Conservation (phyloP, 2,329 filamentous ascomycete genomes). For the Juglanconis oblonga region DNA sequence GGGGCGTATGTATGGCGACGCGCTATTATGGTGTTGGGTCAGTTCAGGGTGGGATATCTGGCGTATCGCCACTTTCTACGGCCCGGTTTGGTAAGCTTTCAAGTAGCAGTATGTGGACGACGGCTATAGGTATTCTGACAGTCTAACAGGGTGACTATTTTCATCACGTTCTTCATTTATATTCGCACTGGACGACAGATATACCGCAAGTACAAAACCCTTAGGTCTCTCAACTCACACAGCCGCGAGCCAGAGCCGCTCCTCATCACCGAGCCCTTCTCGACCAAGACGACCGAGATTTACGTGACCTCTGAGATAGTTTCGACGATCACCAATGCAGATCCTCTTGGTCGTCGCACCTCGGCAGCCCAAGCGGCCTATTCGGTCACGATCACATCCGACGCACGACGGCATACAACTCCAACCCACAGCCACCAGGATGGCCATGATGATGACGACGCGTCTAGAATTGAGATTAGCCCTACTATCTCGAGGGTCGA, state of each 20-base stretch:
- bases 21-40: slow-evolving; percentile 84
- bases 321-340: slow-evolving; percentile 29
- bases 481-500: slow-evolving; percentile 9
- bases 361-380: slow-evolving; percentile 31
- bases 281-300: slow-evolving; percentile 60
- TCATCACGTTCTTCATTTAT: slow-evolving; percentile 63
- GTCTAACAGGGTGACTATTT: slow-evolving; percentile 53
- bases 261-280: slow-evolving; percentile 42
- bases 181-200: slow-evolving; percentile 63
- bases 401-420: background rate
- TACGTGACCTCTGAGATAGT: slow-evolving; percentile 53
- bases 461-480: background rate
- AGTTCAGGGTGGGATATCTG: slow-evolving; percentile 63
- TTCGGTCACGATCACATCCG: slow-evolving; percentile 48
- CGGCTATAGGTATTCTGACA: background rate
- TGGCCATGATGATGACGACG: slow-evolving; percentile 2
- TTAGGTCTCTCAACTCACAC: slow-evolving; percentile 47
- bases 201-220: slow-evolving; percentile 62
- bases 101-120: too few species aligned
- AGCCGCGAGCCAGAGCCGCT: slow-evolving; percentile 42
- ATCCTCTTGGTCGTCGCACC: slow-evolving; percentile 31
- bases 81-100: slow-evolving; percentile 59
- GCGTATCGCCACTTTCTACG: slow-evolving; percentile 74
- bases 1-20: slow-evolving; percentile 69
- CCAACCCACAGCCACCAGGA: background rate